Evolutionary conservation across 805 yeast genomes (phyloP), one percentile per base, ranked within the genome.

Genomic region (Zygosaccharomyces lentus): DNA sequence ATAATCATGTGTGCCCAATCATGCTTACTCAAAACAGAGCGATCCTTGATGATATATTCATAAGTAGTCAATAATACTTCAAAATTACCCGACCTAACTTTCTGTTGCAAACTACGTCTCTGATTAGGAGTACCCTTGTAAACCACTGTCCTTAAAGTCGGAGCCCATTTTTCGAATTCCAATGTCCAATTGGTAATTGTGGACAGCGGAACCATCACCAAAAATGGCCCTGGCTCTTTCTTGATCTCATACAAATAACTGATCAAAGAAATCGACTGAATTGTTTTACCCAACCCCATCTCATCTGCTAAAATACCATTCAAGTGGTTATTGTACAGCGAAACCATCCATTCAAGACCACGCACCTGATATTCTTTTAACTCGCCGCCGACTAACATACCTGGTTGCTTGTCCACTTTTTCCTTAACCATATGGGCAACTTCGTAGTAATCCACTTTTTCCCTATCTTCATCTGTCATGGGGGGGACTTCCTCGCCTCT

Each of bases 261-360:
- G 16, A 86, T 71, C 54, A 86, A 70, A 0, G 93, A 84, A 47
- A 86, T 81, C n/a, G 90, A 79, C 64, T 86, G 95, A 77, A 58
- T 73, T 67, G 99, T 93, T 65, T 93, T 93, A 66, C 99, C 99
- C 51, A 93, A 74, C 52, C 99, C 99, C 99, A 93, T 93, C 68
- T 93, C 99, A 72, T 93, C 99, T 1, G 99, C 99, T 47, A 93
- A 70, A 54, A 93, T 93, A 73, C 99, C 99, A 64, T 93, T 93
- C 59, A 93, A 75, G 65, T 88, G 95, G 68, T 93, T 93, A 64
- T 93, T 93, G 71, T 78, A 93, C 48, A 93, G 70, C 0, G 99
- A 93, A 2, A 93, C 96, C 99, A 93, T 93, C 99, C 99, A 93
- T 64, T 93, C 96, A 46, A 93, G 73, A 62, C 99, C 99, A 64